Evolutionary conservation across 2,329 filamentous ascomycete species (phyloP), one percentile per base, ranked within the genome.

Genomic region (Botryotinia narcissicola): DNA sequence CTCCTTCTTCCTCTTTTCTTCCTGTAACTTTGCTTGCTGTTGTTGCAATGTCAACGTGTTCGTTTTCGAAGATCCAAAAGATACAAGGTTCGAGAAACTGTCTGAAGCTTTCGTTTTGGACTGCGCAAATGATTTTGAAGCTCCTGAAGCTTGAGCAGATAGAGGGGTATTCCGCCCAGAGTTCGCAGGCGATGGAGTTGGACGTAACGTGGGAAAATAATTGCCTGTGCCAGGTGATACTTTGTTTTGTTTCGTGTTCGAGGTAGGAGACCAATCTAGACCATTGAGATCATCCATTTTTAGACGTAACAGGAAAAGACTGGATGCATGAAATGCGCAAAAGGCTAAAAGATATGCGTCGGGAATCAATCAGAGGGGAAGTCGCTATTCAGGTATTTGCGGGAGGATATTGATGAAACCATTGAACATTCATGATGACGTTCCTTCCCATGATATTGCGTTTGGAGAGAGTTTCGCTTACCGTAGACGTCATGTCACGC

Each of bases 41-140:
- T 97, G 93, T 76, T 92, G 89, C 77, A 97, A 83, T 75, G 89
- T 92, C 25, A 98, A 85, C 76, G 92, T 96, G 81, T 90, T 91
- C 44, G 87, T 88, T 71, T 82, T 82, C 61, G 84, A 83, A 44
- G 87, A 82, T 66, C 88, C 88, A 78, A 92, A 90, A 77, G 87
- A 90, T 75, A 94, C 86, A 70, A 96, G 85, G 78, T 90, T 92
- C 79, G 93, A 92, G 83, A 96, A 96, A 84, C 91, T 94, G 80
- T 96, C 93, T 74, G 84, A 77, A 20, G 85, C 83, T 5, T 82
- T 78, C 80, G 82, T 76, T 84, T 90, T 81, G 81, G 82, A 73
- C 75, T 82, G 74, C 76, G 83, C 79, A 76, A 83, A 82, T 1
- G 73, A 8, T 72, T 79, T 81, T 16, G 74, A 40, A 40, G 81